phyloP scores from a whole-genome alignment of 768 basidiomycete genomes.

The Auricularia sp. region DNA sequence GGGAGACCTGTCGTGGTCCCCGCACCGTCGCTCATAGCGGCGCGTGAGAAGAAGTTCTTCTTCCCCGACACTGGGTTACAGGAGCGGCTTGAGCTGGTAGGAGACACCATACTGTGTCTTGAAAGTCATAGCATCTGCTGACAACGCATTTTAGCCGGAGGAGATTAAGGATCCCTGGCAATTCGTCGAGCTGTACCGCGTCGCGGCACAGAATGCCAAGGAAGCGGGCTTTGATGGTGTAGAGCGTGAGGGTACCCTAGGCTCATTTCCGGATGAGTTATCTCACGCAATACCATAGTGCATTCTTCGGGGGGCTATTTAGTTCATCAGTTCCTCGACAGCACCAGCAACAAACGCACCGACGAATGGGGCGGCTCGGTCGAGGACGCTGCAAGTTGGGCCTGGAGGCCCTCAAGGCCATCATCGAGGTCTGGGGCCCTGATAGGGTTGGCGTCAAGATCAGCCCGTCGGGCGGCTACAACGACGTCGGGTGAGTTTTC shows the following conservation, averaged over 20 bases:
- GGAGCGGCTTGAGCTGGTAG: too few relatives aligned
- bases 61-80: too few relatives aligned
- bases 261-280: too few relatives aligned
- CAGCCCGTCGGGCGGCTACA: conserved; percentile 35
- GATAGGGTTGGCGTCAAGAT: conserved; percentile 37
- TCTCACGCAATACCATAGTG: too few relatives aligned
- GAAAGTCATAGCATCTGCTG: too few relatives aligned
- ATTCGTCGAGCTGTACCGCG: conserved; percentile 30
- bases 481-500: conserved; percentile 31
- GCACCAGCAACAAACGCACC: conserved; percentile 26
- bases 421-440: conserved; percentile 31
- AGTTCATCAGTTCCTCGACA: conserved; percentile 30
- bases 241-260: conserved; percentile 21
- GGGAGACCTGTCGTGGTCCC: conserved; percentile 30
- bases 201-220: conserved; percentile 39
- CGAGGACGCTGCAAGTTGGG: conserved; percentile 32
- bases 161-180: too few relatives aligned
- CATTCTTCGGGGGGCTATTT: conserved; percentile 7
- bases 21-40: background rate
- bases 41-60: too few relatives aligned
- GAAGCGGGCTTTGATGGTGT: conserved; percentile 50
- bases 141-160: too few relatives aligned
- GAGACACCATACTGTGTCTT: too few relatives aligned
- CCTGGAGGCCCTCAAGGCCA: conserved; percentile 26
- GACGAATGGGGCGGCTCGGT: conserved; percentile 37